Evolutionary conservation across 345 rosid genomes (phyloP), one percentile per base, ranked within the genome.

Genomic region (Gossypium arboreum): DNA sequence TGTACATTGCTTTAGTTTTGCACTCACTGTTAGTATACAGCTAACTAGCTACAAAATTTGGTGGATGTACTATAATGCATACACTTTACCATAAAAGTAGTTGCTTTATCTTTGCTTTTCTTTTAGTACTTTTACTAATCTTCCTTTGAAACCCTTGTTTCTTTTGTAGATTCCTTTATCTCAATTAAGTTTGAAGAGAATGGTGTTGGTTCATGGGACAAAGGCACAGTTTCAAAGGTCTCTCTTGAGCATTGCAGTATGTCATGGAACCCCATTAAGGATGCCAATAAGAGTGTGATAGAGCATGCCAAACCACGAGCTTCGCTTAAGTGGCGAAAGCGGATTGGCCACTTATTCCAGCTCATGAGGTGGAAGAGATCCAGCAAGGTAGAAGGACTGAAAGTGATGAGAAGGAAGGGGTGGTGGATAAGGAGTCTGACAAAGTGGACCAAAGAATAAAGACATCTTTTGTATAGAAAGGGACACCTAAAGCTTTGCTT

Each of bases 191-290:
- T 95, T 76, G 98, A 89, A 81, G 84, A 88, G 74, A 88, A 90
- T 79, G 99, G 98, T 12, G 87, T 77, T 52, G 92, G 92, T 12
- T 93, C 91, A 4, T 91, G 99, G 99, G 99, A 95, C 73, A 93
- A 85, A 80, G 85, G 85, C 69, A 76, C 75, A 74, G 83, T 79
- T 73, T 83, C 94, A 20, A 89, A 94, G 78, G 85, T 82, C 61
- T 84, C 88, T 44, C 74, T 83, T 2, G 91, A 89, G 58, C 74
- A 85, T 63, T 80, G 83, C 83, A 83, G 71, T 80, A 80, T 81
- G 79, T 54, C 85, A 16, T 82, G 82, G 84, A 77, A 83, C 59
- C 73, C 81, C 63, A 45, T 72, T 39, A 59, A 43, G 56, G 72
- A 68, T 12, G 17, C 65, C 77, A 81, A 74, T 45, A 87, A 81